Evolutionary conservation across 306 rosid genomes (phyloP), one percentile per base, ranked within the genome.

Genomic region (Leucaena leucocephala): DNA sequence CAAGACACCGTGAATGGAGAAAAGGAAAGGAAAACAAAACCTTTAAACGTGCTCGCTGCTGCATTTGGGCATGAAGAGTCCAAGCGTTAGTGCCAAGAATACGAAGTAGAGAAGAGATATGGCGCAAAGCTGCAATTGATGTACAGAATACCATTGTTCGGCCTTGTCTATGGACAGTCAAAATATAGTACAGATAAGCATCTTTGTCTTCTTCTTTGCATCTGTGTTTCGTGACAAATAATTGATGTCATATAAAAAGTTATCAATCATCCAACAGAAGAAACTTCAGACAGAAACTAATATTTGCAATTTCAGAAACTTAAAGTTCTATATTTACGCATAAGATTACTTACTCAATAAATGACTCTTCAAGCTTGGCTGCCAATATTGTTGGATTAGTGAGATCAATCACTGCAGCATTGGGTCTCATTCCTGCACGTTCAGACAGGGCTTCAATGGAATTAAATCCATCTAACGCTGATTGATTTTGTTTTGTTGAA

Each of bases 201-300:
- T 95, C 98, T 85, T 95, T 95, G 67, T 93, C 92, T 72, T 95
- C 99, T 80, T 95, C 99, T 39, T 76, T 90, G 97, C 99, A 95
- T 84, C 99, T 95, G 97, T 79, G 81, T 39, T 12, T 33, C 52
- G 46, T 66, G 45, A 82, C 72, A 79, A 73, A 88, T 22, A 83
- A 83, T 66, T 76, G 35, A 38, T 72, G 36, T 65, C 14, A 36
- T 36, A 52, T 67, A 42, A 36, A 69, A 33, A 33, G 38, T 55
- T 6, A 43, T 27, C 48, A 55, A 48, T 22, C 58, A 78, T 75
- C 70, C 62, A 34, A 42, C 73, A 68, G 58, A 22, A 48, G 0
- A 19, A 46, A 74, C 4, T 74, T 35, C 62, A 62, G 21, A 72
- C 27, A 84, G 54, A 66, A 69, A 55, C 44, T 54, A 44, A n/a